Percentiles rank a stretch among this genome's conserved stretches.
phyloP scores from a whole-genome alignment of 1,284 basidiomycete genomes.

The Meira nashicola region DNA sequence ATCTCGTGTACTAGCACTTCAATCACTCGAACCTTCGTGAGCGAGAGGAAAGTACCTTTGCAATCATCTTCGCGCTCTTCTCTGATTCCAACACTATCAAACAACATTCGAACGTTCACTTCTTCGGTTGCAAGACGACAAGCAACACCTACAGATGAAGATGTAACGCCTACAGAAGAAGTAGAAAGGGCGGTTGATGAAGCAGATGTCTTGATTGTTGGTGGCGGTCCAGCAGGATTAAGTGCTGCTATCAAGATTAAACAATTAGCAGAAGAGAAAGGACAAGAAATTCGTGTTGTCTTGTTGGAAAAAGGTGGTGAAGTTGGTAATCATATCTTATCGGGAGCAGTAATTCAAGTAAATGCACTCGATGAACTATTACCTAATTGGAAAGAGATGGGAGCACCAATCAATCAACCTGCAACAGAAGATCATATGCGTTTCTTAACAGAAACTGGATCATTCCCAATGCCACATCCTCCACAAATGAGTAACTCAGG shows the following conservation, averaged over 20 bases:
- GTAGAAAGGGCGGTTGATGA: constrained; percentile 57
- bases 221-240: constrained; percentile 88
- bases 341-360: constrained; percentile 91
- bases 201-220: constrained; percentile 94
- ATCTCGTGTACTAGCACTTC: too few species aligned
- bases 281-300: constrained; percentile 78
- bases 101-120: constrained; percentile 18
- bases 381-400: constrained; percentile 72
- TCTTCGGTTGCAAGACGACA: constrained; percentile 19
- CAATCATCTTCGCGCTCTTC: not conserved
- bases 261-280: constrained; percentile 77
- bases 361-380: constrained; percentile 85
- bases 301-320: constrained; percentile 92
- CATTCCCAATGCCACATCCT: constrained; percentile 86
- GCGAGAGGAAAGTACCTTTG: too few species aligned
- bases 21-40: too few species aligned
- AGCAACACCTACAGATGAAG: constrained; percentile 35
- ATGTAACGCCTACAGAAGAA: constrained; percentile 43
- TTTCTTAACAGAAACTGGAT: constrained; percentile 68
- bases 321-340: constrained; percentile 89
- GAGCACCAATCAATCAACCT: constrained; percentile 67
- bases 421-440: constrained; percentile 81
- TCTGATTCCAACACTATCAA: not conserved
- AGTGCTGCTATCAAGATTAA: constrained; percentile 94
- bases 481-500: constrained; percentile 94